Evolutionary conservation across 225 moss, liverwort and hornwort genomes (phyloP).

Genomic region (Pseudisothecium myosuroides): DNA sequence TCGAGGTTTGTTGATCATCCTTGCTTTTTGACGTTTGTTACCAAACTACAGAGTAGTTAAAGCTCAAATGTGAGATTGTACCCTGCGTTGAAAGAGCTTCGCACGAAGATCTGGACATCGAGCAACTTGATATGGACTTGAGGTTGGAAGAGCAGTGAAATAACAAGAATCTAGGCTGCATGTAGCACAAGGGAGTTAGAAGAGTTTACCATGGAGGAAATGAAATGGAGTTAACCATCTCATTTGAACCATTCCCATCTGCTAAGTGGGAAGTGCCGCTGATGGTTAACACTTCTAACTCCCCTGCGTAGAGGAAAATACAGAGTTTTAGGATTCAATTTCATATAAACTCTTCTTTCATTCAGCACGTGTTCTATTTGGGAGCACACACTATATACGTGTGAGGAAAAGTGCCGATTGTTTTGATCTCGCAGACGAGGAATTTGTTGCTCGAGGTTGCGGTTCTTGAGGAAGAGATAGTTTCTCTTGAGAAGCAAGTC

Average conservation of each 20-base stretch:
- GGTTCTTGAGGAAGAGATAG: slow-evolving; percentile 43
- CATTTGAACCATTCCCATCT: not conserved
- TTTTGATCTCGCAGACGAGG: slow-evolving; percentile 22
- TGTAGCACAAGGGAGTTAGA: not conserved
- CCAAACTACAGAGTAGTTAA: not conserved
- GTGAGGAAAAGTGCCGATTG: not conserved
- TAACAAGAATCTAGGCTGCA: not conserved
- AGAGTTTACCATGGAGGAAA: not conserved
- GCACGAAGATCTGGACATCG: not conserved
- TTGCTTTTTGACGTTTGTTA: not conserved
- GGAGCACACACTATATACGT: not conserved
- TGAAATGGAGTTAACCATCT: not conserved
- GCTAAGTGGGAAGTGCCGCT: not conserved
- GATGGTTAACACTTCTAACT: not conserved
- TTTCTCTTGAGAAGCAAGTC: slow-evolving; percentile 32
- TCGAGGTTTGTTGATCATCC: slow-evolving; percentile 8
- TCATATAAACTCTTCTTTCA: not conserved
- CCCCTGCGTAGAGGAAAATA: not conserved
- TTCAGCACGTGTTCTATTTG: not conserved
- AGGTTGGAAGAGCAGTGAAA: not conserved
- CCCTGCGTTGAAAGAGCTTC: not conserved
- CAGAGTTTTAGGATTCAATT: not conserved
- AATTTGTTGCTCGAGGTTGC: slow-evolving; percentile 40
- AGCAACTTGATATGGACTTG: not conserved
- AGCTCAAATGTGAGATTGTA: not conserved